Base-by-base conservation (phyloP, 2,329 filamentous ascomycete genomes). In the Alternaria longipes region DNA sequence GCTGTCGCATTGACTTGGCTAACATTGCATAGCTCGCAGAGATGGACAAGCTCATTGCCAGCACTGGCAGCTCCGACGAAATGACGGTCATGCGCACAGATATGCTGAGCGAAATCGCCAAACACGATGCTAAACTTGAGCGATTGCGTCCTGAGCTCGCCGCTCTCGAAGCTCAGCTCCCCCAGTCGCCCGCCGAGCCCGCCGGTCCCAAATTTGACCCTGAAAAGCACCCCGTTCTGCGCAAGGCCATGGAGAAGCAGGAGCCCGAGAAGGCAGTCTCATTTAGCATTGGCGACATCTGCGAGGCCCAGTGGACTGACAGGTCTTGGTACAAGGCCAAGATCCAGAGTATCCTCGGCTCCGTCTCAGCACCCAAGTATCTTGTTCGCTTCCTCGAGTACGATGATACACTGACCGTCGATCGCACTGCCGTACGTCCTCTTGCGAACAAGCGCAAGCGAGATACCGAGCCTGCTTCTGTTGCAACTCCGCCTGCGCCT, bases 371-470 rank as follows among this genome's bases (percentile, higher is more conserved):
- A 54, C 94, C 94, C 36, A 92, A 97, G 65, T 99, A 97, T 78
- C 91, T 92, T 49, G 94, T 99, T 79, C 95, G 91, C 70, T 99
- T 98, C 84, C 94, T 96, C 81, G 92, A 89, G 73, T 98, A 98
- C 81, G 88, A 91, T 63, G 93, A 98, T 74, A 92, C 97, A 67
- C 90, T 92, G 72, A 92, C 93, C 52, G 82, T 95, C 36, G 87
- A 88, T 40, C 65, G 67, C 40, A 64, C 71, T 34, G 69, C 70
- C 34, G 67, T 79, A n/a, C 77, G 76, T 14, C 74, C 76, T 4
- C 58, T 77, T 5, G 68, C 69, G 12, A 68, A 54, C 62, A 79
- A 85, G 76, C 68, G 74, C 46, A 89, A 97, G 84, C 88, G 93
- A 76, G 97, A 97, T 81, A 91, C 92, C 79, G 94, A 97, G 81